Conservation (phyloP, 2,329 filamentous ascomycete genomes). For the Monosporascus sp. region DNA sequence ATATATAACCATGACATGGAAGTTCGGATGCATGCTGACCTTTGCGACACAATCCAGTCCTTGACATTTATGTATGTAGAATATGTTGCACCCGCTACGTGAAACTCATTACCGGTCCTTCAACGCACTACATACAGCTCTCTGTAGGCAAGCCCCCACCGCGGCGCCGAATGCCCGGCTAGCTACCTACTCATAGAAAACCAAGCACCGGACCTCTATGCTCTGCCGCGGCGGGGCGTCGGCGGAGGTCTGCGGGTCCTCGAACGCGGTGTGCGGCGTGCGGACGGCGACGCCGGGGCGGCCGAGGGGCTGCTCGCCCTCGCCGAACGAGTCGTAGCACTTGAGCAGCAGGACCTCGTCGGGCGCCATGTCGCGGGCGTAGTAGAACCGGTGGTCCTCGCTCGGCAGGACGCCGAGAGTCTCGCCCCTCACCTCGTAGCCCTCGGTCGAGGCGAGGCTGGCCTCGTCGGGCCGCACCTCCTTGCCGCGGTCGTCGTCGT, state of each 20-base stretch:
- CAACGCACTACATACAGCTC: too few relatives aligned
- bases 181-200: slow-evolving; percentile 48
- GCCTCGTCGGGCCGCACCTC: slow-evolving; percentile 48
- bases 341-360: slow-evolving; percentile 45
- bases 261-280: slow-evolving; percentile 51
- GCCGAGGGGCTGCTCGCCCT: slow-evolving; percentile 27
- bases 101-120: too few relatives aligned
- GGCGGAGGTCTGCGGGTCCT: slow-evolving; percentile 47
- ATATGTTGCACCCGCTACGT: too few relatives aligned
- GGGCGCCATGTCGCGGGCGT: slow-evolving; percentile 62
- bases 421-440: slow-evolving; percentile 58
- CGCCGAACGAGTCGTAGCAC: slow-evolving; percentile 47
- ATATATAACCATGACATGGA: too few relatives aligned
- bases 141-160: too few relatives aligned
- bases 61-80: too few relatives aligned
- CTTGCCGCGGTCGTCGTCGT: slow-evolving; percentile 51
- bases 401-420: slow-evolving; percentile 56
- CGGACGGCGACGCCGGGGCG: slow-evolving; percentile 39
- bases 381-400: slow-evolving; percentile 57
- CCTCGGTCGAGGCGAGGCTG: slow-evolving; percentile 44
- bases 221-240: slow-evolving; percentile 48
- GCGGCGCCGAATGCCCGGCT: background rate
- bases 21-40: too few relatives aligned
- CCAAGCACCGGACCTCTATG: slow-evolving; percentile 60
- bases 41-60: too few relatives aligned